These are phyloP conservation scores for Xylaria arbuscula DNA, from an alignment of 2,329 filamentous ascomycete species.

Conservation along the genomic window DNA sequence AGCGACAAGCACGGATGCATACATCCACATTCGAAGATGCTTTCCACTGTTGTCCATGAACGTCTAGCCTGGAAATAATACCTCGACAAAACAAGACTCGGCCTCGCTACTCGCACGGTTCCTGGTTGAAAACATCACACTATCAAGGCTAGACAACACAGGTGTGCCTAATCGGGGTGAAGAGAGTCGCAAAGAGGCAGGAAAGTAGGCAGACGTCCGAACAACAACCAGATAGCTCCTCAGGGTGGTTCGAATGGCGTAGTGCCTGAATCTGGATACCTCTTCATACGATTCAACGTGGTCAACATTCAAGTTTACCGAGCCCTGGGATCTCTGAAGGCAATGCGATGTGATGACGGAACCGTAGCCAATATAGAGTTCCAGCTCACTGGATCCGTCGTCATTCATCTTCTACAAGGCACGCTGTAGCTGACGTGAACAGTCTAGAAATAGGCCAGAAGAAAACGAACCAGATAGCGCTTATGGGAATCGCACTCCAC, in stretches of 20 bases:
- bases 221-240: not conserved
- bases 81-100: not conserved
- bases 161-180: not conserved
- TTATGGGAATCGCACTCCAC: too few species aligned
- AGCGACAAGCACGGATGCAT: not conserved
- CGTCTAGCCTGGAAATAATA: not conserved
- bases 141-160: not conserved
- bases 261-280: not conserved
- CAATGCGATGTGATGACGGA: constrained; percentile 47
- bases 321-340: not conserved
- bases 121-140: not conserved
- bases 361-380: constrained; percentile 28
- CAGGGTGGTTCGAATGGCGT: not conserved
- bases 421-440: not conserved
- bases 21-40: not conserved
- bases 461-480: too few species aligned
- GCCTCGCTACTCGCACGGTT: not conserved
- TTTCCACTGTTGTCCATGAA: not conserved
- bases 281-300: not conserved
- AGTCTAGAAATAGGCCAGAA: not conserved
- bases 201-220: not conserved
- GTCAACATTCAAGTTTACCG: not conserved
- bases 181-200: not conserved
- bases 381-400: constrained; percentile 6
- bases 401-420: constrained; percentile 3